Evolutionary conservation across 495 filamentous ascomycete species (phyloP), one percentile per base, ranked within the genome.

Genomic region (Venustampulla echinocandica): DNA sequence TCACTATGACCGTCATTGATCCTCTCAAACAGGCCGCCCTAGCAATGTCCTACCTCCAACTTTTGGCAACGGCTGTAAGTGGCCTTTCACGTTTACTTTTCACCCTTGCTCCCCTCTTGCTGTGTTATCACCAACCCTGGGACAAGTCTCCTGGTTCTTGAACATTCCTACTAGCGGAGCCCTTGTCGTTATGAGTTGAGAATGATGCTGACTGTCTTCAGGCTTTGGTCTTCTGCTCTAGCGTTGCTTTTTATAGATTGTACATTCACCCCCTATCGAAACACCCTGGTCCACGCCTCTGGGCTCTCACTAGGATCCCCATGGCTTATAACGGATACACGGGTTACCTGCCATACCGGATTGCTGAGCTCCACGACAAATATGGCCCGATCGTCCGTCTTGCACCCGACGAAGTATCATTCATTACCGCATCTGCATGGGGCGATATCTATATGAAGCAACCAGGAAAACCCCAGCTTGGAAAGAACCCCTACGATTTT

Each of bases 241-340:
- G 4, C n/a, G 13, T 55, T 11, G 42, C 42, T 4, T 42, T 71
- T 42, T 81, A 81, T 58, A 61, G 67, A n/a, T 24, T 79, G 32
- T 77, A 68, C 50, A 71, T 83, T 52, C 80, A 84, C 55, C 80
- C 79, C 4, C 60, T 83, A 4, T 67, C 75, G 15, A 75, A 74
- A 47, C 82, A 81, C 46, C 80, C 80, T 1, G 81, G 80, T 0
- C 80, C 80, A 0, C 59, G 74, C 18, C 58, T 80, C 6, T 76
- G 69, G 47, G 74, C 69, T 54, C 59, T 76, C 25, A 74, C 79
- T 14, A 67, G 72, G 47, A 66, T 68, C 41, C 74, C 79, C 55
- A 63, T 69, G 36, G 62, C 71, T 25, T 76, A 77, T 47, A 68
- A 80, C 57, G 65, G 75, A n/a, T 76, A 62, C 58, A 68, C 63